Base-by-base conservation (phyloP, 75 land plant genomes). In the Selaginella moellendorffii region DNA sequence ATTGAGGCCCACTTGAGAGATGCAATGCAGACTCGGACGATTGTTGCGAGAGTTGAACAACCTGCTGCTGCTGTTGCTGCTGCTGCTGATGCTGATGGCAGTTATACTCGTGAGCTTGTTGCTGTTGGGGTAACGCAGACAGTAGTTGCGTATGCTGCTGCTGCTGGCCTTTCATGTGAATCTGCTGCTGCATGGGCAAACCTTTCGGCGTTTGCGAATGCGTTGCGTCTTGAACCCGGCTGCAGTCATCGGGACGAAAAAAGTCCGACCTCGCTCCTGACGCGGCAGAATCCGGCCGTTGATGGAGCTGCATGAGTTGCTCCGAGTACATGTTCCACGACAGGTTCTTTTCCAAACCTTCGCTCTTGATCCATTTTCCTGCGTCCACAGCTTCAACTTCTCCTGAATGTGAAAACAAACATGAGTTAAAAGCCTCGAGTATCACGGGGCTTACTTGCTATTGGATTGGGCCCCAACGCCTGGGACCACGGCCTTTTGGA, bases 401-500 rank as follows among this genome's bases (percentile, higher is more conserved):
- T 14, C 46, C 46, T 36, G 46, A 36, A 25, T 24, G 51, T 18
- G 46, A 36, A 36, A 14, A 36, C 14, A 36, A 5, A 14, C 46
- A 36, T 36, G 46, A 36, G 10, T 36, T 14, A 10, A 18, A 10
- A 10, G 51, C 10, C 10, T 46, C 51, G 20, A 56, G 24, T 36
- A 5, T 36, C 46, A 5, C 46, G 5, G 14, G 5, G 14, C 46
- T 5, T 36, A 36, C 46, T 36, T 36, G 46, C 46, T 5, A 36
- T 14, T 36, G 46, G 14, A 36, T 5, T 14, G 14, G 46, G 46
- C 46, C 46, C 46, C 46, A 36, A 14, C 14, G 46, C 14, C 14
- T 36, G 46, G 14, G 46, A 36, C 46, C 71, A 79, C 0, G 80
- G 81, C 20, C 88, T 85, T 68, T 82, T 95, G n/a, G 97, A 83